Conservation (phyloP, 257 asterid species). For the Coffea canephora region DNA sequence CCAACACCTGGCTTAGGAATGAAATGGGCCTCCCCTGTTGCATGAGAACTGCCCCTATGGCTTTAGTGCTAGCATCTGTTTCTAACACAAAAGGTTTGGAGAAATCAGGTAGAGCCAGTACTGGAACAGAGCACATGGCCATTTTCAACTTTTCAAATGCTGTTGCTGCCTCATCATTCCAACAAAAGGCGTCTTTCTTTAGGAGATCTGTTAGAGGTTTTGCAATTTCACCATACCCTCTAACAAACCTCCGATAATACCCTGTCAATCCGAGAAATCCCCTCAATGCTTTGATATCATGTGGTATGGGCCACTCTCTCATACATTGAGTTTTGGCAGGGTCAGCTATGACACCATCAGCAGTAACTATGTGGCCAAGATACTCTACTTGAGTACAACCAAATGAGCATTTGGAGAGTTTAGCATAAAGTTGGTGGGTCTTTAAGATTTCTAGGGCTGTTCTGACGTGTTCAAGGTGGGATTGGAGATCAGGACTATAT, state of each 20-base stretch:
- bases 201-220: background rate
- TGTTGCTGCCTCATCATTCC: background rate
- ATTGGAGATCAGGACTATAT: background rate
- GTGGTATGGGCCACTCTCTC: background rate
- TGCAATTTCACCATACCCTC: background rate
- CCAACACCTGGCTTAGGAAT: background rate
- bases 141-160: background rate
- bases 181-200: too few relatives aligned
- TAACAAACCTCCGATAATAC: background rate
- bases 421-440: background rate
- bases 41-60: background rate
- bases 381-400: background rate
- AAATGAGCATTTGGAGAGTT: background rate
- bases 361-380: background rate
- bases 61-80: background rate
- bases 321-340: background rate
- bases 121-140: background rate
- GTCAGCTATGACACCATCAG: background rate
- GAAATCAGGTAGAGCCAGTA: background rate
- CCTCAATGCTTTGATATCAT: background rate
- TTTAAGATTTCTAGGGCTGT: background rate
- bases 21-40: background rate
- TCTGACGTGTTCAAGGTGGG: background rate
- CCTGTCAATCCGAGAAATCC: background rate
- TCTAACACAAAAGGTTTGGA: background rate